Evolutionary conservation across 106 monocot species (phyloP), one percentile per base, ranked within the genome.

Genomic region (Narthecium ossifragum): DNA sequence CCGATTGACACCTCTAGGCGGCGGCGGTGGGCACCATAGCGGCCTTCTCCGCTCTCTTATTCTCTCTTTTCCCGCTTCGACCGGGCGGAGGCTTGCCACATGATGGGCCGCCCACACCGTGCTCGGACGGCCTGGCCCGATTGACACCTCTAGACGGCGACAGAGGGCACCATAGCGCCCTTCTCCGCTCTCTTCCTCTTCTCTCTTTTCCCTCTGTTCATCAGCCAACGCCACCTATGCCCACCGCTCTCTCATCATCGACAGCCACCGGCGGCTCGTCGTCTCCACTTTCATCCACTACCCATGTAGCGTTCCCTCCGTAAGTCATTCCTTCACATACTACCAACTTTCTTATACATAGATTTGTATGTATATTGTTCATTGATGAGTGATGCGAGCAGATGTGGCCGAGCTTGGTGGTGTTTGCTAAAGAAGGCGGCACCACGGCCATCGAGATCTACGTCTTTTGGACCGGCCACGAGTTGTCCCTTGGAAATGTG

Each of bases 401-500:
- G 93, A 93, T 93, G 93, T 93, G 93, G 93, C 93, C 93, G 2
- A 77, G 77, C 34, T 77, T 93, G 30, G 82, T 89, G 28, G 79
- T 79, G 4, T 51, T 85, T 8, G 93, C 85, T 0, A 93, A 93
- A 71, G 79, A 82, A 11, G 93, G 93, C 26, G 93, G 93, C 13
- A 60, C 54, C 49, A 77, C 88, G 45, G 72, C 62, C 23, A 85
- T 93, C 51, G 93, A 93, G 66, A 80, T 80, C 23, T 93, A 93
- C 64, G 93, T 93, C 32, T 93, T 93, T 70, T 93, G 93, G 93
- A 93, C 88, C 59, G 93, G 93, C 28, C 93, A 93, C 68, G 93
- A 93, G 57, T 77, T 59, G 28, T 85, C 88, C 14, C 93, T 79
- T 7, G 89, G 86, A 60, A 74, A 86, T 46, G 92, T 86, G 62